phyloP scores from a whole-genome alignment of 1,284 basidiomycete genomes.

The Lignosus rhinocerotis region DNA sequence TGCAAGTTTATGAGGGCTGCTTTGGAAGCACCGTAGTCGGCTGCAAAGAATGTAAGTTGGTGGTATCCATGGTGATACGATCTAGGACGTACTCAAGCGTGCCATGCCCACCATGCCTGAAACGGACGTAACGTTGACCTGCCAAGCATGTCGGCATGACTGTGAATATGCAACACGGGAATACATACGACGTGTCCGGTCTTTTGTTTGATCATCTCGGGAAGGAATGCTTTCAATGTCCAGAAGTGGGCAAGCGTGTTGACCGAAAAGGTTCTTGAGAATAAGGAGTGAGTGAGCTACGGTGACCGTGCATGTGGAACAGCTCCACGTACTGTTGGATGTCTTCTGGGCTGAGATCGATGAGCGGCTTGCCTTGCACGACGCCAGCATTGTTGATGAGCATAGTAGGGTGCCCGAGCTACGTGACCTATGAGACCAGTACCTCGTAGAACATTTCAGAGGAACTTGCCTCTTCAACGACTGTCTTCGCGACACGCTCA shows the following conservation, averaged over 20 bases:
- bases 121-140: conserved; percentile 84
- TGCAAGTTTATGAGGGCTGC: conserved; percentile 78
- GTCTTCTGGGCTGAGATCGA: conserved; percentile 79
- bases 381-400: conserved; percentile 97
- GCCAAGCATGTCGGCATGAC: not conserved
- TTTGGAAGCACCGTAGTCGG: conserved; percentile 89
- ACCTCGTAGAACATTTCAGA: not conserved
- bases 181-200: conserved; percentile 81
- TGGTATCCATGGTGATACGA: too few relatives aligned
- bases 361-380: conserved; percentile 83
- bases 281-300: not conserved
- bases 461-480: conserved; percentile 69
- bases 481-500: conserved; percentile 63
- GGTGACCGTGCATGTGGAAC: not conserved
- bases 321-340: conserved; percentile 66
- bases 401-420: conserved; percentile 89
- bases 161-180: not conserved
- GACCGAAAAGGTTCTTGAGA: conserved; percentile 80
- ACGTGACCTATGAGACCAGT: not conserved
- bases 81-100: conserved; percentile 68
- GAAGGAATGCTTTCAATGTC: conserved; percentile 92
- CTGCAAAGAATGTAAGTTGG: conserved; percentile 39
- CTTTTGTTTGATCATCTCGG: conserved; percentile 78
- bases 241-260: conserved; percentile 91
- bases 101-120: conserved; percentile 76